These are phyloP conservation scores for Pleurotus djamor DNA, from an alignment of 768 basidiomycete species.

Conservation along the genomic window DNA sequence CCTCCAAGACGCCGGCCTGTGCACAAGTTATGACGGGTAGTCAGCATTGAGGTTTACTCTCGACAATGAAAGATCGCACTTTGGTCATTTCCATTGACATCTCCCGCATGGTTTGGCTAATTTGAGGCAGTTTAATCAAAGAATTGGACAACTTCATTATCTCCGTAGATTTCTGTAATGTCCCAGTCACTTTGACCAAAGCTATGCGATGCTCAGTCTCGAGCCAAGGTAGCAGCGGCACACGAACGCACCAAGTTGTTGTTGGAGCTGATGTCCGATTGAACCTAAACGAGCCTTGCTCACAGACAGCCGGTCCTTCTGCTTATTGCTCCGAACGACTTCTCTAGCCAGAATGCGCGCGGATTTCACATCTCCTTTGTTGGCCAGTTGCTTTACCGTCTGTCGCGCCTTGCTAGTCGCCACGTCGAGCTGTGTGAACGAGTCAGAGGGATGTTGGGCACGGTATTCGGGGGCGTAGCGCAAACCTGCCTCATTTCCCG, in stretches of 20 bases:
- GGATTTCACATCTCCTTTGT: slow-evolving; percentile 89
- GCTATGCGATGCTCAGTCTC: slow-evolving; percentile 44
- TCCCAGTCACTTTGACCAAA: slow-evolving; percentile 96
- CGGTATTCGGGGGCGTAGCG: slow-evolving; percentile 12
- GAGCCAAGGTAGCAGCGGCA: not conserved
- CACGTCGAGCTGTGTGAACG: slow-evolving; percentile 62
- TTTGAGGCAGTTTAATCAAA: slow-evolving; percentile 88
- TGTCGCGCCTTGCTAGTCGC: slow-evolving; percentile 79
- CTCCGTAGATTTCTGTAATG: slow-evolving; percentile 95
- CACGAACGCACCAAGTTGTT: slow-evolving; percentile 68
- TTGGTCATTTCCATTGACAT: slow-evolving; percentile 99
- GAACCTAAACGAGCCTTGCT: slow-evolving; percentile 92
- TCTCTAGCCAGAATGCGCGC: slow-evolving; percentile 91
- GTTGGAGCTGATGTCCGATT: slow-evolving; percentile 83
- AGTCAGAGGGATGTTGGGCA: slow-evolving; percentile 13
- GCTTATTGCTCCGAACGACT: slow-evolving; percentile 92
- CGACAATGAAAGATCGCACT: slow-evolving; percentile 36
- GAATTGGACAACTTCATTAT: slow-evolving; percentile 99
- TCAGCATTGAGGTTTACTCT: not conserved
- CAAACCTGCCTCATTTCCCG: slow-evolving; percentile 95
- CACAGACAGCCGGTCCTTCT: slow-evolving; percentile 88
- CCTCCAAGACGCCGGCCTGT: slow-evolving; percentile 95
- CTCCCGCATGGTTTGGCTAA: slow-evolving; percentile 90
- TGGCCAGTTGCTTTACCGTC: slow-evolving; percentile 85
- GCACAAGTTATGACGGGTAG: not conserved